phyloP scores from a whole-genome alignment of 1,139 yeast genomes.

The Tardiomyces blankii region DNA sequence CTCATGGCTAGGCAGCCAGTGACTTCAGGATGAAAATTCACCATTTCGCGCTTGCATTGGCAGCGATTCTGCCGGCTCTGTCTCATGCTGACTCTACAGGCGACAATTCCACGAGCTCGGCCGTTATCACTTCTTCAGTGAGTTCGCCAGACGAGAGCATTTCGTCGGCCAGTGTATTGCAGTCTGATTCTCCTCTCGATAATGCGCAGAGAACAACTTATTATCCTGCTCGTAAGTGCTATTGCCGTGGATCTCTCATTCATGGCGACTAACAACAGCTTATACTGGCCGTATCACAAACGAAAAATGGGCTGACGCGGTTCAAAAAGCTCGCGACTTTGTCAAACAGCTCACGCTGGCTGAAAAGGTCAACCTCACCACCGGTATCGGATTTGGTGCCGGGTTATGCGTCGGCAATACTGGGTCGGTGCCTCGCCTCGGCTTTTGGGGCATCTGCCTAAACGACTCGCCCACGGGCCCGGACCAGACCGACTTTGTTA shows the following conservation, averaged over 20 bases:
- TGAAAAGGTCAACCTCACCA: conserved; percentile 47
- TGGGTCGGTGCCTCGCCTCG: conserved; percentile 43
- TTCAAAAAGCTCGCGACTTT: conserved; percentile 38
- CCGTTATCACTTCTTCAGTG: no score
- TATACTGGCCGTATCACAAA: conserved; percentile 13
- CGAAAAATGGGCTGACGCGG: conserved; percentile 17
- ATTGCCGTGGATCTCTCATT: background rate
- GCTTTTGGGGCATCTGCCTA: conserved; percentile 42
- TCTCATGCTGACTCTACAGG: no score
- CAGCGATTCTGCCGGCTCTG: no score
- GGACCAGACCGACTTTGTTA: conserved; percentile 42
- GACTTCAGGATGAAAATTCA: no score
- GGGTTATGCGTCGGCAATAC: conserved; percentile 52
- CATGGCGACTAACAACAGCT: background rate
- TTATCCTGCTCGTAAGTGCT: background rate
- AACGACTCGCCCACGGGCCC: conserved; percentile 53
- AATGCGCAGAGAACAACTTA: no score
- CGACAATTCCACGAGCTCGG: no score
- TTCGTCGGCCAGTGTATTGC: no score
- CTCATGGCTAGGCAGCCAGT: no score
- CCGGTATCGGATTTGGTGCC: conserved; percentile 50
- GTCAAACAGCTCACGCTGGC: conserved; percentile 41
- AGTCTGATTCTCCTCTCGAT: no score
- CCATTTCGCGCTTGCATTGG: no score
- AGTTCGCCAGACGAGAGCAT: no score